These are phyloP conservation scores for Claviceps capensis DNA, from an alignment of 2,329 filamentous ascomycete species.

Conservation along the genomic window DNA sequence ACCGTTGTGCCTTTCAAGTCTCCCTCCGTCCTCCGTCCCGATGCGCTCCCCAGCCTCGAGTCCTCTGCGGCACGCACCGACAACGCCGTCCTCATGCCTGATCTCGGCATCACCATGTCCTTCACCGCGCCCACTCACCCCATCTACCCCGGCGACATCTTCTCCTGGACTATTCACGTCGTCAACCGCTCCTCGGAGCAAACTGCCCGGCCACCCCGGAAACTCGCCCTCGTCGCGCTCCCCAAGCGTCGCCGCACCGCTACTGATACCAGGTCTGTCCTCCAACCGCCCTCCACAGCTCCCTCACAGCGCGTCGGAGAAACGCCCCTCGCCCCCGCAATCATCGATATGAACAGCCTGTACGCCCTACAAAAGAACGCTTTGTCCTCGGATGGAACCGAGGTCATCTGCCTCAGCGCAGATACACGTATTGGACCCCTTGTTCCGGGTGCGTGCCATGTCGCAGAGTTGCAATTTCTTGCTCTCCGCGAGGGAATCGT, in stretches of 20 bases:
- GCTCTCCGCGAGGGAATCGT: constrained; percentile 54
- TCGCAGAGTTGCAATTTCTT: constrained; percentile 58
- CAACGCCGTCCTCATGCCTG: constrained; percentile 32
- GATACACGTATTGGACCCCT: constrained; percentile 63
- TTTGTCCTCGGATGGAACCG: constrained; percentile 42
- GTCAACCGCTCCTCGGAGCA: constrained; percentile 51
- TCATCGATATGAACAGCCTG: constrained; percentile 58
- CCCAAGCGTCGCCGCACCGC: constrained; percentile 45
- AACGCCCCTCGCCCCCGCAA: constrained; percentile 44
- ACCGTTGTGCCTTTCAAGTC: constrained; percentile 38
- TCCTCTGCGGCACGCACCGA: constrained; percentile 29
- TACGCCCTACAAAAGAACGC: constrained; percentile 58
- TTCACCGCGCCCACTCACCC: constrained; percentile 47
- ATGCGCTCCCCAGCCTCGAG: constrained; percentile 30
- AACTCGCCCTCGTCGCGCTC: constrained; percentile 56
- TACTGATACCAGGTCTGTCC: constrained; percentile 37
- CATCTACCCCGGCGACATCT: constrained; percentile 50
- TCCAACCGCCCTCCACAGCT: constrained; percentile 35
- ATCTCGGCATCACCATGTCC: constrained; percentile 63
- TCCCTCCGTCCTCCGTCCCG: constrained; percentile 42
- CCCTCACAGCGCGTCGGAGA: constrained; percentile 20
- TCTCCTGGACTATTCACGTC: constrained; percentile 61
- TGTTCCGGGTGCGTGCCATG: constrained; percentile 58
- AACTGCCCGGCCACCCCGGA: constrained; percentile 36
- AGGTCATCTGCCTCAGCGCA: constrained; percentile 61